Evolutionary conservation across 768 basidiomycete species (phyloP).

Genomic region (Suillus subalutaceus): DNA sequence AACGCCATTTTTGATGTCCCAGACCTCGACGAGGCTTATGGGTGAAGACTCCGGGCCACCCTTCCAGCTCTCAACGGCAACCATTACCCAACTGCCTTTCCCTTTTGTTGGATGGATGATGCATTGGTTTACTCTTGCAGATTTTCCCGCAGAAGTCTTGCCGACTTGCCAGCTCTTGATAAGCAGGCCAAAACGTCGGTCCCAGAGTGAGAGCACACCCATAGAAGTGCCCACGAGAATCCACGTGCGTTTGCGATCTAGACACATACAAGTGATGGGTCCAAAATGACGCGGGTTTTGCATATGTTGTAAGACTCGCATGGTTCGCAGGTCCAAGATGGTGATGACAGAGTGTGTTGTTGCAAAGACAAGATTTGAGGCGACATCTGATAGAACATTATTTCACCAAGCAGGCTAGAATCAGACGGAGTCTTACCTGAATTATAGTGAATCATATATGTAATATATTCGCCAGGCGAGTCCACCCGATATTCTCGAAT

Average conservation of each 20-base stretch:
- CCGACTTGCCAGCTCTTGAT: conserved; percentile 88
- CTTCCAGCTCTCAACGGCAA: conserved; percentile 66
- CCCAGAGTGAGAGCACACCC: conserved; percentile 90
- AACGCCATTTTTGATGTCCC: conserved; percentile 85
- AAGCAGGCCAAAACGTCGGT: conserved; percentile 88
- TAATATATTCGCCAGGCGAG: conserved; percentile 76
- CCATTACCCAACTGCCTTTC: conserved; percentile 88
- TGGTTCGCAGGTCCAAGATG: conserved; percentile 82
- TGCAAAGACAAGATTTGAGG: conserved; percentile 83
- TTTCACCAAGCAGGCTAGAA: not conserved
- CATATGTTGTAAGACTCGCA: conserved; percentile 76
- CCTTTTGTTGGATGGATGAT: conserved; percentile 86
- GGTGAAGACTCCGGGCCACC: conserved; percentile 42
- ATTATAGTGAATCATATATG: conserved; percentile 80
- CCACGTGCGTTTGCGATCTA: conserved; percentile 88
- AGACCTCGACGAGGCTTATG: conserved; percentile 73
- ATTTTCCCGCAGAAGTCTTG: conserved; percentile 50
- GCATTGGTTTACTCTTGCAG: conserved; percentile 70
- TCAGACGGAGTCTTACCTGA: conserved; percentile 51
- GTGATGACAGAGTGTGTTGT: conserved; percentile 80
- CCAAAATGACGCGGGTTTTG: conserved; percentile 87
- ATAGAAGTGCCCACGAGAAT: conserved; percentile 84
- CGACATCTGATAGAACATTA: conserved; percentile 49
- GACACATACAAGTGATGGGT: conserved; percentile 80
- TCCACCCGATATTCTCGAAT: conserved; percentile 83